Conservation (phyloP, 306 rosid species). For the Clitoria ternatea region DNA sequence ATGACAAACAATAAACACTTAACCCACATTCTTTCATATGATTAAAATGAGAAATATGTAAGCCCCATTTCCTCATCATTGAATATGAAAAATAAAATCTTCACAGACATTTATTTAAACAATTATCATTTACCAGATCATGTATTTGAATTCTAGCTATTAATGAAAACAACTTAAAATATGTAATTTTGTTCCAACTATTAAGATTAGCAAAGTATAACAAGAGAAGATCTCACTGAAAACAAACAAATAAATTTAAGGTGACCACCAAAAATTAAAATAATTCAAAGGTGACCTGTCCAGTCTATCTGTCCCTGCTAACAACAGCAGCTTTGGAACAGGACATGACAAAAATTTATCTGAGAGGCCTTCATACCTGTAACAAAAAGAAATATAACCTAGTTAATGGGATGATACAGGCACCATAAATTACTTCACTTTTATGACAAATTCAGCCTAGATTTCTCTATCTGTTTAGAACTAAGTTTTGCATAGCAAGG, state of each 20-base stretch:
- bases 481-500: slow-evolving; percentile 10
- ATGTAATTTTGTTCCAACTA: slow-evolving; percentile 3
- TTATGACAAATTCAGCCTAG: slow-evolving; percentile 7
- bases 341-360: slow-evolving; percentile 77
- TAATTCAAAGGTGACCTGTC: slow-evolving; percentile 59
- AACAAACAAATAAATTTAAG: slow-evolving; percentile 1
- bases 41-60: neutral
- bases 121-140: neutral
- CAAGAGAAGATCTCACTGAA: neutral
- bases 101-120: neutral
- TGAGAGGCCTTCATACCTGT: slow-evolving; percentile 99
- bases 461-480: slow-evolving; percentile 6
- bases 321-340: slow-evolving; percentile 81
- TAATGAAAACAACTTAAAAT: neutral
- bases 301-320: slow-evolving; percentile 96
- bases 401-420: neutral
- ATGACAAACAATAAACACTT: neutral
- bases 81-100: neutral
- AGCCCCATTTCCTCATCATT: neutral
- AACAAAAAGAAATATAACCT: slow-evolving; percentile 13
- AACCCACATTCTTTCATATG: no score
- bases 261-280: slow-evolving; percentile 2
- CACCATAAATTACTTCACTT: neutral
- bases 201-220: neutral
- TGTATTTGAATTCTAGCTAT: neutral